Evolutionary conservation across 2,329 filamentous ascomycete species (phyloP), one percentile per base, ranked within the genome.

Genomic region (Pyrenophora seminiperda): DNA sequence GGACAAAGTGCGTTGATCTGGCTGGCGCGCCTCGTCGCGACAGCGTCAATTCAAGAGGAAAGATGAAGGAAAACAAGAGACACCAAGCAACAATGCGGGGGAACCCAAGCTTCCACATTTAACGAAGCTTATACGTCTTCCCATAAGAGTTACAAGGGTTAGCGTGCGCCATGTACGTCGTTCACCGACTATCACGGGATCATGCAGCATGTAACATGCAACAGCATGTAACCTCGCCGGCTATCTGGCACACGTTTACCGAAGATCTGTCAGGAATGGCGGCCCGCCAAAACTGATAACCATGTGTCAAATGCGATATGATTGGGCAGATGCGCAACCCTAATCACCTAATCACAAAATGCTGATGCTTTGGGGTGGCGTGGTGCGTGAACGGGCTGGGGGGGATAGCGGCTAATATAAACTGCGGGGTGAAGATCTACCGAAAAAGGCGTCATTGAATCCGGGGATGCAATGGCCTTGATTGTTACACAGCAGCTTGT

Each of bases 41-140:
- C 1, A 5, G 17, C 18, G 18, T 31, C 10, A 34, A 24, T 10
- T 27, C 13, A 24, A 14, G 3, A 15, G 13, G 17, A 27, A 48
- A 31, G 2, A 14, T n/a, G 34, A 39, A 17, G 27, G 14, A 5
- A 32, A 45, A 30, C 48, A 50, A 50, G 42, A 50, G 24, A 40
- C 37, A 41, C 42, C 37, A 47, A 50, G 47, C 41, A 50, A 47
- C 24, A 31, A 17, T 14, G 31, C 47, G n/a, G 30, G 47, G 42
- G 24, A 11, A 14, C 47, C 38, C 48, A 61, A 50, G 52, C 49
- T 51, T 53, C 49, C 50, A 44, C 41, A n/a, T 62, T 60, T 58
- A 54, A 46, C 42, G 32, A 58, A 55, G 53, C 56, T 60, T 60
- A 39, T 50, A 22, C 31, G 41, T 18, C 34, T 20, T 19, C 14